Conservation (phyloP, 2,329 filamentous ascomycete species). For the Dactylella cylindrospora region DNA sequence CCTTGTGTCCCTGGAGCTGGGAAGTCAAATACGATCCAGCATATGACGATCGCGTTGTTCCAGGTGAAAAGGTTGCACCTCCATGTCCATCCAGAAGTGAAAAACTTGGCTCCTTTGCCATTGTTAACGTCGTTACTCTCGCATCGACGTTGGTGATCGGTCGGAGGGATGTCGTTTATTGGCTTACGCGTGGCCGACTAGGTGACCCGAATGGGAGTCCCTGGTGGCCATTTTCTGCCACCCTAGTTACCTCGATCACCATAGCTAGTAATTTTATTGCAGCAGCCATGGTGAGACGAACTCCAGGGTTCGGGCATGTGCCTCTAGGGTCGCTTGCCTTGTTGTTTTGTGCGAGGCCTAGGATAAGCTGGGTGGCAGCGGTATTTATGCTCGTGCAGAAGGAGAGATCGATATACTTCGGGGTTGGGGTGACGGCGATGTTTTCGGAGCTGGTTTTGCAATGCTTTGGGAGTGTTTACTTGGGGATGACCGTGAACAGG, state of each 20-base stretch:
- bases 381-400: neutral
- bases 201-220: neutral
- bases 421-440: neutral
- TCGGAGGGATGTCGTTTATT: constrained; percentile 1
- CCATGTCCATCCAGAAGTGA: neutral
- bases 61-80: too few relatives aligned
- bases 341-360: neutral
- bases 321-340: neutral
- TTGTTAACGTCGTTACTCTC: constrained; percentile 1
- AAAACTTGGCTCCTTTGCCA: neutral
- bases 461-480: neutral
- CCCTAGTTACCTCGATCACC: neutral
- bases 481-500: too few relatives aligned
- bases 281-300: neutral
- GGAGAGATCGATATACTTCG: constrained; percentile 2
- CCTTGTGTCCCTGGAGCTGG: too few relatives aligned
- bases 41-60: too few relatives aligned
- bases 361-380: neutral
- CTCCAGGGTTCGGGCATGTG: neutral
- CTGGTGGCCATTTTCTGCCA: neutral
- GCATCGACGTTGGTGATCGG: neutral
- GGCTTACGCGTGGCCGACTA: neutral
- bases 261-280: neutral
- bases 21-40: too few relatives aligned
- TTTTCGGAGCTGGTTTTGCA: neutral